These are phyloP conservation scores for Wolfiporia cocos DNA, from an alignment of 1,284 basidiomycete species.

Conservation along the genomic window DNA sequence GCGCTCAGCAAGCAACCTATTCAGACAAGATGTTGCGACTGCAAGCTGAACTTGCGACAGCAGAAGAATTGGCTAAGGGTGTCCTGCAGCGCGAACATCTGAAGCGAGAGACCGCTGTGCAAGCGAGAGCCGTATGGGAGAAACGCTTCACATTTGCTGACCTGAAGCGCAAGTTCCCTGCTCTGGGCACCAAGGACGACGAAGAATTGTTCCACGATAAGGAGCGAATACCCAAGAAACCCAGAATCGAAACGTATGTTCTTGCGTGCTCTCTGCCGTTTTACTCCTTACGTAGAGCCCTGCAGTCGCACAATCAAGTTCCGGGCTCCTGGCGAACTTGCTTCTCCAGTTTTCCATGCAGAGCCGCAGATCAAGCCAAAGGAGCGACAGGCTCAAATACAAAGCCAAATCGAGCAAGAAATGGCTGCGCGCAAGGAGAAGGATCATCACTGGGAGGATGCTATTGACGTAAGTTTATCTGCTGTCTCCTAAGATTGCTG, in stretches of 20 bases:
- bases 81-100: slow-evolving; percentile 69
- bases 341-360: slow-evolving; percentile 33
- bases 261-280: slow-evolving; percentile 10
- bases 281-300: slow-evolving; percentile 7
- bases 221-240: slow-evolving; percentile 58
- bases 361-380: slow-evolving; percentile 54
- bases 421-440: slow-evolving; percentile 64
- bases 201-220: slow-evolving; percentile 81
- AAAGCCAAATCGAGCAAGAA: slow-evolving; percentile 62
- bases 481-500: not conserved
- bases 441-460: slow-evolving; percentile 84
- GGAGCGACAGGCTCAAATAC: slow-evolving; percentile 60
- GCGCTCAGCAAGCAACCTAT: slow-evolving; percentile 83
- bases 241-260: slow-evolving; percentile 41
- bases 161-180: slow-evolving; percentile 74
- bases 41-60: slow-evolving; percentile 69
- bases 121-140: slow-evolving; percentile 72
- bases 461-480: slow-evolving; percentile 57
- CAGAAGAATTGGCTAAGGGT: slow-evolving; percentile 67
- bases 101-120: slow-evolving; percentile 62
- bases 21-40: slow-evolving; percentile 85
- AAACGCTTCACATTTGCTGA: slow-evolving; percentile 72
- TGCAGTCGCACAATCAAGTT: slow-evolving; percentile 47
- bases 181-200: slow-evolving; percentile 66
- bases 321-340: slow-evolving; percentile 34